These are phyloP conservation scores for Raffaelea deltoideospora DNA, from an alignment of 2,329 filamentous ascomycete genomes.

Conservation along the genomic window DNA sequence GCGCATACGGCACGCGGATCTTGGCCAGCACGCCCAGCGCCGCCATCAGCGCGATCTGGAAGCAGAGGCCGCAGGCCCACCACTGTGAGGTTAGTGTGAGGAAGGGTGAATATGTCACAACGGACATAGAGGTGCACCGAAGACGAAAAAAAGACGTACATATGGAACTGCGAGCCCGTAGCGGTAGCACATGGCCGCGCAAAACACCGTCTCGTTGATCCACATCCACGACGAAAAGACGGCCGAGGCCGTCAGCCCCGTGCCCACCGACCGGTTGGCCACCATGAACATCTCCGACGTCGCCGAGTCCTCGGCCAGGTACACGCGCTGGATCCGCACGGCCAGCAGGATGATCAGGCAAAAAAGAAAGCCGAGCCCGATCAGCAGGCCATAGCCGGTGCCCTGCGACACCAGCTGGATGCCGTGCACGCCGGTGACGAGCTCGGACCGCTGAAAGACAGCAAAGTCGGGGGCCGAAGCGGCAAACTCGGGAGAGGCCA, in stretches of 20 bases:
- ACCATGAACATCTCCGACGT: conserved; percentile 30
- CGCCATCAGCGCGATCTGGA: conserved; percentile 6
- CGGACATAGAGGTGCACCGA: conserved; percentile 15
- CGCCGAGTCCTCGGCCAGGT: conserved; percentile 24
- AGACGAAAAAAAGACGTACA: conserved; percentile 21
- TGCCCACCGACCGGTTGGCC: conserved; percentile 16
- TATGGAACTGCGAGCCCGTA: conserved; percentile 13
- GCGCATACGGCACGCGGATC: conserved; percentile 21
- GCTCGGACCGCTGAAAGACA: no score
- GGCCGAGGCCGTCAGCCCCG: conserved; percentile 15
- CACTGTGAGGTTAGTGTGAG: conserved; percentile 18
- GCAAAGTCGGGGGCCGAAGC: no score
- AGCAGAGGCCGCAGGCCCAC: conserved; percentile 5
- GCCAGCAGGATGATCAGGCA: conserved; percentile 19
- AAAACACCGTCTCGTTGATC: conserved; percentile 26
- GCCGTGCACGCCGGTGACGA: conserved; percentile 1
- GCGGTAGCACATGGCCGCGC: conserved; percentile 17
- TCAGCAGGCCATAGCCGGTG: conserved; percentile 14
- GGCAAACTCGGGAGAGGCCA: no score
- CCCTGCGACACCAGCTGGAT: conserved; percentile 5
- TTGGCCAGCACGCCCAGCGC: conserved; percentile 29
- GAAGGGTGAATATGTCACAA: neutral
- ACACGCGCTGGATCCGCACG: conserved; percentile 27
- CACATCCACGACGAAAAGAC: conserved; percentile 23
- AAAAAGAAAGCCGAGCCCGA: conserved; percentile 31